Base-by-base conservation (phyloP, 306 rosid species). In the Herpetospermum pedunculosum region DNA sequence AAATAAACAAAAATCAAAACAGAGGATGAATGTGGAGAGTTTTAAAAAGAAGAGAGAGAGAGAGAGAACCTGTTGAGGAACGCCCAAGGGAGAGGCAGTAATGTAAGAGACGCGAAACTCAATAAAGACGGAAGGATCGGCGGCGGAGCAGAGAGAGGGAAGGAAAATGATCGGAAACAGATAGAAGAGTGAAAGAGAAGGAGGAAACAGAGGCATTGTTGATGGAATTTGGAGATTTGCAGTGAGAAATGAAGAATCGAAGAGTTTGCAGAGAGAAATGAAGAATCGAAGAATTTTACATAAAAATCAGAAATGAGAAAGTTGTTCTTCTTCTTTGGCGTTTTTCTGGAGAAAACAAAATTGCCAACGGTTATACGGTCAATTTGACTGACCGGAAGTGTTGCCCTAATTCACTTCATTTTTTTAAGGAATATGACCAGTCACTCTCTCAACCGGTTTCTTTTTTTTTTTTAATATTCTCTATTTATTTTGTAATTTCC, bases 1-100 rank as follows among this genome's bases (percentile, higher is more conserved):
- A 38, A 37, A 65, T 21, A 65, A 0, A 8, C 34, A 11, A 29
- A 44, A 60, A 29, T 8, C 62, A 25, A 12, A 32, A 43, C 37
- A 44, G 50, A 1, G 34, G 2, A 52, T n/a, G 49, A 60, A 44
- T 3, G 19, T 32, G 28, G 32, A 26, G 79, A 75, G 63, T 54
- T 78, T 60, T 55, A 47, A 29, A 46, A 52, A 11, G 9, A 55
- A 43, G 58, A 21, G 35, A 16, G 48, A 40, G 48, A 65, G 52
- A 32, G 7, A 76, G 47, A 60, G 34, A 82, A 90, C 96, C 96
- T 54, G 80, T 76, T 92, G 98, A 54, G 92, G 82, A 78, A 87
- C 83, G 25, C 98, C 96, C 7, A 92, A 87, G 15, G 96, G 97
- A n/a, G 96, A 85, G 68, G 46, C 88, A 8, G 96, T 87, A 78